Evolutionary conservation across 768 basidiomycete species (phyloP), one percentile per base, ranked within the genome.

Genomic region (Mycena vulgaris): DNA sequence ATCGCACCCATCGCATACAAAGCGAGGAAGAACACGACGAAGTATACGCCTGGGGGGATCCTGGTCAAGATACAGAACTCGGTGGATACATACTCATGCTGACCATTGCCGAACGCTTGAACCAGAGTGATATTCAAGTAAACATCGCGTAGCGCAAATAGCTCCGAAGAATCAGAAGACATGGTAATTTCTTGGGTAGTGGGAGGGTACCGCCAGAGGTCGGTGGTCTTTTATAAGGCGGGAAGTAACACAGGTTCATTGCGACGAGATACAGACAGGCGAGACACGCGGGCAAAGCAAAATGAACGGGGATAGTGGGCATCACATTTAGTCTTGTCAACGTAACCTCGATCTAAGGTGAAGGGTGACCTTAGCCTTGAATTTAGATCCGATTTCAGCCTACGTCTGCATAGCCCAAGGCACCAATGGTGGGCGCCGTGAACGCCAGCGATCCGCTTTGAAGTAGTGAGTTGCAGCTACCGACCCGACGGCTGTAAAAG

Each of bases 1-100:
- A 33, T 25, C 64, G 40, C n/a, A 71, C 69, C 28, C 69, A 71
- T 71, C n/a, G 58, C 69, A 27, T 71, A 71, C 28, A 71, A 33
- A 5, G 69, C 59, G 52, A 71, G 51, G 59, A 66, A 66, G 53
- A 71, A 71, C 14, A 71, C 35, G 37, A 66, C 69, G 33, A 31
- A 61, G 59, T 71, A 71, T 14, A 66, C 28, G 2, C 69, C 69
- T 70, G 25, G n/a, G n/a, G n/a, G n/a, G n/a, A 39, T 23, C 17
- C 45, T 3, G 7, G 19, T 6, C 16, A 3, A 21, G n/a, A 5
- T 23, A n/a, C 13, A 6, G 23, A 47, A 47, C 16, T 23, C 3
- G n/a, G 8, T 2, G 13, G 21, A 21, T 6, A 51, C 16, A 27
- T 28, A n/a, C n/a, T 17, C 16, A 19, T n/a, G 42, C 63, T 47